Evolutionary conservation across 169 alveolate species (phyloP).

Genomic region (Neospora caninum): DNA sequence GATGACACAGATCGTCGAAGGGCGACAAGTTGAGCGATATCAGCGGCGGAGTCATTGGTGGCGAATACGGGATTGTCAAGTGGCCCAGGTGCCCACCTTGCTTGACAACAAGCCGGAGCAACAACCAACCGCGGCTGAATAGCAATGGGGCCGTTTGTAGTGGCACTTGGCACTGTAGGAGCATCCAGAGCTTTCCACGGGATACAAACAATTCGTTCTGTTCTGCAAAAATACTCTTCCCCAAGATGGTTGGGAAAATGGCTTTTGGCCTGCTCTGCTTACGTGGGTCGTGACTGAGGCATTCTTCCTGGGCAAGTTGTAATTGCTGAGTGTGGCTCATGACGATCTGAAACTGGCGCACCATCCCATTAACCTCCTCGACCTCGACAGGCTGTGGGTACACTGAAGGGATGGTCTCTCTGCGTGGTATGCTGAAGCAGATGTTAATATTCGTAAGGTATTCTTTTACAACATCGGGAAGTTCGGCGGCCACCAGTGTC

Average conservation of each 20-base stretch:
- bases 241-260: no score
- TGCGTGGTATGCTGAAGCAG: conserved; percentile 49
- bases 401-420: conserved; percentile 43
- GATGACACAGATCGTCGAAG: background rate
- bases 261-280: background rate
- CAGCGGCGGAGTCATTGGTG: no score
- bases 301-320: conserved; percentile 48
- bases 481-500: conserved; percentile 37
- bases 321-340: conserved; percentile 53
- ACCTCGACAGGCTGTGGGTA: conserved; percentile 59
- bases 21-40: no score
- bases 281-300: background rate
- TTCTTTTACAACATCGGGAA: conserved; percentile 49
- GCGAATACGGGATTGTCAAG: no score
- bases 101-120: no score
- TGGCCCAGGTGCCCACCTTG: no score
- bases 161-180: no score
- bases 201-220: no score
- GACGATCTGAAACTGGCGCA: conserved; percentile 44
- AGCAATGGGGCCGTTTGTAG: no score
- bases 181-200: no score
- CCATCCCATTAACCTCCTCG: conserved; percentile 65
- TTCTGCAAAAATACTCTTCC: no score
- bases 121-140: no score
- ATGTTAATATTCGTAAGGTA: conserved; percentile 39